Conservation (phyloP, 495 filamentous ascomycete species). For the Penicillium chermesinum region DNA sequence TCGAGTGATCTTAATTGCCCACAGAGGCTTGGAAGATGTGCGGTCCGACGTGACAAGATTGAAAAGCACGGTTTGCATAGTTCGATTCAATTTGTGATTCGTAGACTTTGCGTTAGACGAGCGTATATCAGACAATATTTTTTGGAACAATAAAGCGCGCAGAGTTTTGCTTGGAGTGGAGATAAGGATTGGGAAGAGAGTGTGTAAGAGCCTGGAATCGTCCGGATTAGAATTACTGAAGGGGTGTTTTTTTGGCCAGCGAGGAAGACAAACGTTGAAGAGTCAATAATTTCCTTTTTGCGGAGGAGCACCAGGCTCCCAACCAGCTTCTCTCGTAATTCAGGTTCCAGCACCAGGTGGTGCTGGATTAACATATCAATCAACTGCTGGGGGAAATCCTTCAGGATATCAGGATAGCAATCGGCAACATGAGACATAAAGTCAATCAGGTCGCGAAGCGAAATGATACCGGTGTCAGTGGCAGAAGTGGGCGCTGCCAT, state of each 20-base stretch:
- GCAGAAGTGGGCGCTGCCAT: slow-evolving; percentile 71
- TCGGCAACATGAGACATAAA: slow-evolving; percentile 90
- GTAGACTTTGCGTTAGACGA: slow-evolving; percentile 76
- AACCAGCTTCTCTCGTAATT: slow-evolving; percentile 90
- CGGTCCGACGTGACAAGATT: slow-evolving; percentile 84
- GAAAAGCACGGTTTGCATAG: slow-evolving; percentile 86
- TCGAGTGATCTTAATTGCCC: slow-evolving; percentile 86
- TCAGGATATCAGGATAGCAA: slow-evolving; percentile 78
- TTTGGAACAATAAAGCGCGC: slow-evolving; percentile 76
- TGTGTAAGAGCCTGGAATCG: slow-evolving; percentile 66
- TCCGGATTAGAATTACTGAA: too few species aligned
- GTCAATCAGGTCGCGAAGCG: slow-evolving; percentile 79
- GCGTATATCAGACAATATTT: slow-evolving; percentile 85
- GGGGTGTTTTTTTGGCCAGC: slow-evolving; percentile 6
- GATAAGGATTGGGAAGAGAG: slow-evolving; percentile 86
- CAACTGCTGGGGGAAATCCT: slow-evolving; percentile 73
- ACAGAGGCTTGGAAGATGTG: slow-evolving; percentile 77
- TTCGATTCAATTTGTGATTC: slow-evolving; percentile 88
- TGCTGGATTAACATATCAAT: slow-evolving; percentile 73
- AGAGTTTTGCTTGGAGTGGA: slow-evolving; percentile 82
- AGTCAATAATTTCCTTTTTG: slow-evolving; percentile 89
- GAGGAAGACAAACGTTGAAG: slow-evolving; percentile 49
- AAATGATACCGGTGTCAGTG: slow-evolving; percentile 68
- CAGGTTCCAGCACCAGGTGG: slow-evolving; percentile 71
- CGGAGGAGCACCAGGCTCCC: slow-evolving; percentile 81